These are phyloP conservation scores for Verticillium albo-atrum DNA, from an alignment of 2,329 filamentous ascomycete species.

Conservation along the genomic window DNA sequence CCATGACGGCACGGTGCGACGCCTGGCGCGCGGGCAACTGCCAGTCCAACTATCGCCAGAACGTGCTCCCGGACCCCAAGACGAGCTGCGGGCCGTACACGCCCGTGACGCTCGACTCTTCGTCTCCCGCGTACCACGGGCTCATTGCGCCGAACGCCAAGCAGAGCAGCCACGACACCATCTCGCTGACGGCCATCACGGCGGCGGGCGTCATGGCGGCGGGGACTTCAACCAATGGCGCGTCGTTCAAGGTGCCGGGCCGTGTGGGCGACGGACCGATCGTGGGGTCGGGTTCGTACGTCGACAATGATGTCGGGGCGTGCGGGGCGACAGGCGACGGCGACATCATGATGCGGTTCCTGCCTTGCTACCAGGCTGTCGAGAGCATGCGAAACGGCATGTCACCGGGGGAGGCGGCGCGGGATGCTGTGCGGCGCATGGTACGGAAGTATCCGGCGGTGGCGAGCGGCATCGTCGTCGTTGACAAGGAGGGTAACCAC, in stretches of 20 bases:
- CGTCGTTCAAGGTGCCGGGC: slow-evolving; percentile 48
- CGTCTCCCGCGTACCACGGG: slow-evolving; percentile 10
- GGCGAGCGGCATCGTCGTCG: slow-evolving; percentile 45
- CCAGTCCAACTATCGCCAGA: slow-evolving; percentile 46
- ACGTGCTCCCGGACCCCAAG: slow-evolving; percentile 37
- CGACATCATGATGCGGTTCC: slow-evolving; percentile 53
- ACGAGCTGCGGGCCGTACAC: slow-evolving; percentile 43
- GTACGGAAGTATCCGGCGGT: slow-evolving; percentile 39
- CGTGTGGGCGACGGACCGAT: slow-evolving; percentile 53
- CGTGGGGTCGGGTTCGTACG: slow-evolving; percentile 49
- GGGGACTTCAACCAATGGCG: slow-evolving; percentile 52
- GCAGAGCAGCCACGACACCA: slow-evolving; percentile 44
- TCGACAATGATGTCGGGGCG: slow-evolving; percentile 47
- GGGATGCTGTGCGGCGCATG: slow-evolving; percentile 47
- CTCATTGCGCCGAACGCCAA: slow-evolving; percentile 11
- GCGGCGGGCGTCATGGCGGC: slow-evolving; percentile 42
- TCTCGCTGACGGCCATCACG: slow-evolving; percentile 46
- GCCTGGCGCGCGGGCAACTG: slow-evolving; percentile 38
- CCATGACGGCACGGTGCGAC: slow-evolving; percentile 32
- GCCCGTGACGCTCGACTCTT: slow-evolving; percentile 21
- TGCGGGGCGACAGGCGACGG: slow-evolving; percentile 55
- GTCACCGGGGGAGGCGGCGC: slow-evolving; percentile 41
- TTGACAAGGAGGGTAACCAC: slow-evolving; percentile 42
- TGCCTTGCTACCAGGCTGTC: slow-evolving; percentile 54
- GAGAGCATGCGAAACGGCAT: slow-evolving; percentile 47